phyloP scores from a whole-genome alignment of 495 filamentous ascomycete genomes.

The Thermochaetoides thermophila region DNA sequence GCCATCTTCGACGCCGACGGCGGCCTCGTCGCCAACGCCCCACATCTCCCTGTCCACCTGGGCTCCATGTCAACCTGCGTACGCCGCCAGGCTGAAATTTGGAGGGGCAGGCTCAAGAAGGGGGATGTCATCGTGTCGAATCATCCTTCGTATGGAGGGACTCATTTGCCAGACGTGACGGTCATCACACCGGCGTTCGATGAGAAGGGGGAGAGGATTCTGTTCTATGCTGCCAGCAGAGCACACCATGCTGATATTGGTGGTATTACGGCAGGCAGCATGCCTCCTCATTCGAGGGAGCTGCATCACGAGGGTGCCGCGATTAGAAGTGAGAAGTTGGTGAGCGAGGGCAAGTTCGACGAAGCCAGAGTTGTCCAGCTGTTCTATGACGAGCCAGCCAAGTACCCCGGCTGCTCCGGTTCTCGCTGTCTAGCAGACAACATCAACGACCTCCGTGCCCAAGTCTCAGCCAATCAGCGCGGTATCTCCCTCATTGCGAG shows the following conservation, averaged over 20 bases:
- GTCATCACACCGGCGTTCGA: conserved; percentile 86
- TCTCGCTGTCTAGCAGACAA: conserved; percentile 88
- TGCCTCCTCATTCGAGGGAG: conserved; percentile 90
- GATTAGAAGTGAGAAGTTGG: conserved; percentile 87
- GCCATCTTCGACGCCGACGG: conserved; percentile 87
- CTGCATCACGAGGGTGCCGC: conserved; percentile 89
- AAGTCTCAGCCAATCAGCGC: conserved; percentile 91
- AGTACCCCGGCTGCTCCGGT: conserved; percentile 76
- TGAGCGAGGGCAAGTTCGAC: conserved; percentile 78
- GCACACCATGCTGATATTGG: conserved; percentile 97
- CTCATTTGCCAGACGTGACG: conserved; percentile 76
- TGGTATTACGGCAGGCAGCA: conserved; percentile 86
- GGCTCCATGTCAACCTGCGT: conserved; percentile 92
- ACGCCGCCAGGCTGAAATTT: conserved; percentile 80
- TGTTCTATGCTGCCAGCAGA: conserved; percentile 92
- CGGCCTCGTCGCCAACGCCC: conserved; percentile 85
- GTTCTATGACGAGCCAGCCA: conserved; percentile 67
- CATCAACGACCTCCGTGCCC: conserved; percentile 88
- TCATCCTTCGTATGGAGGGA: conserved; percentile 85
- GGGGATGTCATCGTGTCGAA: conserved; percentile 95
- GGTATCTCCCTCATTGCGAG: conserved; percentile 79
- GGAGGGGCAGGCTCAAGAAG: conserved; percentile 73
- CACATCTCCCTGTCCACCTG: conserved; percentile 86
- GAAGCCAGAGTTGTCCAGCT: conserved; percentile 76
- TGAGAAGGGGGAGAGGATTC: conserved; percentile 59